A percentile compares a stretch with the other conserved stretches of the same genome.
Conservation (phyloP, 2,329 filamentous ascomycete genomes). For the Arthrobotrys musiformis region DNA sequence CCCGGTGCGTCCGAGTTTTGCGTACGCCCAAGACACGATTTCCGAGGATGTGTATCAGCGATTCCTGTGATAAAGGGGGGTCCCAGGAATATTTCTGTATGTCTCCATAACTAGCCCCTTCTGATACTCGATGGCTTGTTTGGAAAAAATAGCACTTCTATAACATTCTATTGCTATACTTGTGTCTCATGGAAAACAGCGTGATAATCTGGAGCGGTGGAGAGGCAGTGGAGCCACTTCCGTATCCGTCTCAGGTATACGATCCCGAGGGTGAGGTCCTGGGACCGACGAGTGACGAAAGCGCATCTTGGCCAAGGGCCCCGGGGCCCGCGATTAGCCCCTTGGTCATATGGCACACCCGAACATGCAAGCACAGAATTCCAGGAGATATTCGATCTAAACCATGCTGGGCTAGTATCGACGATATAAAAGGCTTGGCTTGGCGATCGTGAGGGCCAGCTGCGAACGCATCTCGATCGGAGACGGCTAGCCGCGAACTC, state of each 20-base stretch:
- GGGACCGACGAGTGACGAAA: slow-evolving; percentile 32
- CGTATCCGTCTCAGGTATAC: slow-evolving; percentile 3
- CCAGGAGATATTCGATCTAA: neutral
- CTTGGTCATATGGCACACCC: slow-evolving; percentile 26
- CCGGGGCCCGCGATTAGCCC: slow-evolving; percentile 23
- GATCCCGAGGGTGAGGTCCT: slow-evolving; percentile 41
- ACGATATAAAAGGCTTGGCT: slow-evolving; percentile 22
- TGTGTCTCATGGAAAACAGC: slow-evolving; percentile 21
- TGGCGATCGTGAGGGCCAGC: slow-evolving; percentile 7
- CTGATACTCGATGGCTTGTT: neutral
- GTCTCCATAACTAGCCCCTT: neutral
- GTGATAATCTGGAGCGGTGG: slow-evolving; percentile 25
- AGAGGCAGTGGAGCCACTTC: slow-evolving; percentile 27
- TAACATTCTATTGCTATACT: neutral
- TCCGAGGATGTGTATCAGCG: neutral
- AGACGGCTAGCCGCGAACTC: neutral
- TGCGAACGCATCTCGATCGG: neutral
- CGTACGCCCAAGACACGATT: slow-evolving; percentile 10
- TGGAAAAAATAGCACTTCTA: neutral
- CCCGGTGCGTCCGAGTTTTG: slow-evolving; percentile 21
- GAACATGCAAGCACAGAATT: neutral
- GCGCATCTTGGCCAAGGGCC: slow-evolving; percentile 26
- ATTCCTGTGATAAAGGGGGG: slow-evolving; percentile 10
- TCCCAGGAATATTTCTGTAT: neutral
- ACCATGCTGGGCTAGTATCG: neutral